phyloP scores from a whole-genome alignment of 2,329 filamentous ascomycete species.

The Aspergillus tubingensis region DNA sequence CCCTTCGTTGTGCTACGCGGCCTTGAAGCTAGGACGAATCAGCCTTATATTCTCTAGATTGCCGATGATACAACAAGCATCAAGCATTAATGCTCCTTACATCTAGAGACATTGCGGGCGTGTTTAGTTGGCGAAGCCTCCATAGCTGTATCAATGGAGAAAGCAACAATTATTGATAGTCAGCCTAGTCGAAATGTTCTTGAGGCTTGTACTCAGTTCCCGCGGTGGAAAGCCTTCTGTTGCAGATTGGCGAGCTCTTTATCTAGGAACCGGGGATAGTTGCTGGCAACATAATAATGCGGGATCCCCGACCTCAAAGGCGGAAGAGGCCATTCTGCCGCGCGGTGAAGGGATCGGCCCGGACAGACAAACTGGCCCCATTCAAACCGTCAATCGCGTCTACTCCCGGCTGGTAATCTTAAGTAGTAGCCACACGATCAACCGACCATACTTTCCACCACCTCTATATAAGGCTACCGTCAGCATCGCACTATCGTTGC shows the following conservation, averaged over 20 bases:
- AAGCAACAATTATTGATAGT: neutral
- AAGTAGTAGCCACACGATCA: neutral
- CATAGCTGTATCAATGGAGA: constrained; percentile 6
- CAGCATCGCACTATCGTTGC: neutral
- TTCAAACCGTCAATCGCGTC: constrained; percentile 23
- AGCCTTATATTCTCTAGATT: constrained; percentile 5
- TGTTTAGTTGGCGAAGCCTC: constrained; percentile 27
- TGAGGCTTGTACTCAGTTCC: neutral
- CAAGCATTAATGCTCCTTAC: constrained; percentile 28
- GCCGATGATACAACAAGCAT: constrained; percentile 1
- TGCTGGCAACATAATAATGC: constrained; percentile 1
- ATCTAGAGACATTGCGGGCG: constrained; percentile 39
- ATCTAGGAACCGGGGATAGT: neutral
- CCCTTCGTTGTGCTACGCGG: constrained; percentile 66
- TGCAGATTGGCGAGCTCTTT: neutral
- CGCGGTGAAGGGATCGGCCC: constrained; percentile 27
- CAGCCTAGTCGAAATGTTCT: neutral
- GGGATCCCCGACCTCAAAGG: constrained; percentile 1
- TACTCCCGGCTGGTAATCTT: constrained; percentile 5
- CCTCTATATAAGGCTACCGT: neutral
- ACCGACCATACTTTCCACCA: neutral
- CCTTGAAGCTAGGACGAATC: constrained; percentile 37
- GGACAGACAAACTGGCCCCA: constrained; percentile 26
- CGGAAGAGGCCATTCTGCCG: constrained; percentile 19
- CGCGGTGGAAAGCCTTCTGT: neutral